A percentile compares a stretch with the other conserved stretches of the same genome.
Conservation (phyloP, 176 grass and related monocot species). For the Metroxylon sagu region DNA sequence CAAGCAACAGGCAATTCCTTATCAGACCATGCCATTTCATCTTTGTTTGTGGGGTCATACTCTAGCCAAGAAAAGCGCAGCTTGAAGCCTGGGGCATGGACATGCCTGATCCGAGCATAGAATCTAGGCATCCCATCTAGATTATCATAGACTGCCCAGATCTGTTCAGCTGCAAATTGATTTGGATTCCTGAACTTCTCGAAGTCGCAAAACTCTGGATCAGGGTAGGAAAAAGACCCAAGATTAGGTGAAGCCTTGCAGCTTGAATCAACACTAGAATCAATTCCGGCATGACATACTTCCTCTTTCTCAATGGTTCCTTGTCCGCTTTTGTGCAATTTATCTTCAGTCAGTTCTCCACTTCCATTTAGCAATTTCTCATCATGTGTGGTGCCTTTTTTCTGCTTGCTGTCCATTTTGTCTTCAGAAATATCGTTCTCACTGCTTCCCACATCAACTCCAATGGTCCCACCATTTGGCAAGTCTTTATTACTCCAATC, state of each 20-base stretch:
- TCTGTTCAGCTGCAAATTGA: conserved; percentile 47
- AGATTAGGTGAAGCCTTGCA: conserved; percentile 5
- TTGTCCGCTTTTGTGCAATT: conserved; percentile 7
- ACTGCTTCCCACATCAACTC: conserved; percentile 4
- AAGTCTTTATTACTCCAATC: conserved; percentile 14
- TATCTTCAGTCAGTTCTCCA: conserved; percentile 2
- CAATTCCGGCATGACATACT: conserved; percentile 16
- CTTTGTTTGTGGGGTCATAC: conserved; percentile 34
- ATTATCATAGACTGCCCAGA: conserved; percentile 68
- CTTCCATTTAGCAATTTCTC: conserved; percentile 19
- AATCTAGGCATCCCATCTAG: conserved; percentile 59
- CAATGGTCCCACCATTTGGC: conserved; percentile 17
- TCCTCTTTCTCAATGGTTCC: conserved; percentile 18
- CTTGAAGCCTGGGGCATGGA: conserved; percentile 35
- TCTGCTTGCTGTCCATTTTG: conserved; percentile 11
- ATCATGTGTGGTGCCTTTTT: conserved; percentile 3
- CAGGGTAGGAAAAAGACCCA: conserved; percentile 26
- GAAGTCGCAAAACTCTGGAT: conserved; percentile 68
- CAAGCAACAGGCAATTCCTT: conserved; percentile 55
- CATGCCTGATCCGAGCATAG: conserved; percentile 60
- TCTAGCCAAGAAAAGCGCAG: conserved; percentile 62
- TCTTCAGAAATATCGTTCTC: conserved; percentile 17
- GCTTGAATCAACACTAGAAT: too few relatives aligned
- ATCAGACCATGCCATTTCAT: conserved; percentile 34
- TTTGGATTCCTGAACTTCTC: conserved; percentile 35